Evolutionary conservation across 1,284 basidiomycete genomes (phyloP).

Genomic region (Blastosporella zonata): DNA sequence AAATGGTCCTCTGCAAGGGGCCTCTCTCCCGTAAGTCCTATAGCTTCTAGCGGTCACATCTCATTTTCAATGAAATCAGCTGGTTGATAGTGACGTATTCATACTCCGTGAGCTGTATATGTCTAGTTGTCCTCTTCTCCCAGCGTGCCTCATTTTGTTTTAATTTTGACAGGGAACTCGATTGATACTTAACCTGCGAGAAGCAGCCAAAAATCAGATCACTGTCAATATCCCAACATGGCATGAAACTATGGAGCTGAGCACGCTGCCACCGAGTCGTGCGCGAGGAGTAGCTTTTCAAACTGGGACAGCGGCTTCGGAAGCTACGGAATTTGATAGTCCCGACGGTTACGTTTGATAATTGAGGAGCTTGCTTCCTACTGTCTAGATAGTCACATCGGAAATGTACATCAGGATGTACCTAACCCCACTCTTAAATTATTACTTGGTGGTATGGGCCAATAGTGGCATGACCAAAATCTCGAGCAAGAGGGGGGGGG

Average conservation of each 20-base stretch:
- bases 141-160: neutral
- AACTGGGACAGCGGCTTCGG: too few relatives aligned
- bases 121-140: neutral
- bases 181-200: conserved; percentile 5
- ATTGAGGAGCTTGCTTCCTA: too few relatives aligned
- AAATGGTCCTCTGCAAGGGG: conserved; percentile 1
- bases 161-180: neutral
- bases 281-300: too few relatives aligned
- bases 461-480: too few relatives aligned
- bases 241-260: neutral
- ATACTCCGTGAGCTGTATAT: neutral
- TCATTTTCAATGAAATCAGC: neutral
- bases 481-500: too few relatives aligned
- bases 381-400: too few relatives aligned
- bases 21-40: neutral
- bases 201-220: neutral
- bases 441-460: too few relatives aligned
- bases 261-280: too few relatives aligned
- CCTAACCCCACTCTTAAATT: too few relatives aligned
- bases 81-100: conserved; percentile 4
- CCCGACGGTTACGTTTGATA: too few relatives aligned
- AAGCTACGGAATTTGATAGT: too few relatives aligned
- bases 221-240: neutral
- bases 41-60: neutral
- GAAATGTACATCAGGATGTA: too few relatives aligned